Evolutionary conservation across 106 monocot genomes (phyloP), one percentile per base, ranked within the genome.

Genomic region (Dendrobium huoshanense): DNA sequence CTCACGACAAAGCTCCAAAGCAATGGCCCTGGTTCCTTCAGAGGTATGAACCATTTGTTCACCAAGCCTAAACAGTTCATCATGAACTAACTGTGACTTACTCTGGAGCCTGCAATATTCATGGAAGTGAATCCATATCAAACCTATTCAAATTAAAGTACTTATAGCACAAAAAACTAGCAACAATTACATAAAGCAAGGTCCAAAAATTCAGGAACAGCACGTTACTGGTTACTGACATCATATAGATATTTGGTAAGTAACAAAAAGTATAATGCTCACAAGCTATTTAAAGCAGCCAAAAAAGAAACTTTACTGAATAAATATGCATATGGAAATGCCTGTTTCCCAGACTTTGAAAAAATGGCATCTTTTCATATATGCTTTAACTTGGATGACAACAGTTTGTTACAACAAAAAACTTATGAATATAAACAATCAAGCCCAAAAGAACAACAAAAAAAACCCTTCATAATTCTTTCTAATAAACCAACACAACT

Each of bases 11-110:
- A 93, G 91, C 80, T 96, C 93, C 84, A 93, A 87, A 77, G 91
- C 91, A 83, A 96, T 90, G 8, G 96, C 96, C 76, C 93, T 91
- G 5, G 96, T 96, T 84, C 93, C 96, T 87, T 96, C 96, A 72
- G 87, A 82, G 79, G 87, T 93, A 78, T 91, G 84, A 67, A 93
- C 93, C 96, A 96, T 90, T 80, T 91, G 91, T 83, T 96, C 93
- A 17, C 96, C 93, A 77, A 96, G 91, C 82, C 89, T 91, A 72
- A 90, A 88, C 78, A 96, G 81, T 75, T 93, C 91, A 87, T 92
- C 88, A 82, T 90, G 84, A 49, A 96, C 96, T 24, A 96, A 80
- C 80, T 96, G 91, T 41, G 96, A 90, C 81, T 96, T 96, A 24
- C 96, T 90, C 73, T 96, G 93, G 70, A 96, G 82, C 78, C 96